Evolutionary conservation across 176 grass and related monocot genomes (phyloP), one percentile per base, ranked within the genome.

Genomic region (Typha latifolia): DNA sequence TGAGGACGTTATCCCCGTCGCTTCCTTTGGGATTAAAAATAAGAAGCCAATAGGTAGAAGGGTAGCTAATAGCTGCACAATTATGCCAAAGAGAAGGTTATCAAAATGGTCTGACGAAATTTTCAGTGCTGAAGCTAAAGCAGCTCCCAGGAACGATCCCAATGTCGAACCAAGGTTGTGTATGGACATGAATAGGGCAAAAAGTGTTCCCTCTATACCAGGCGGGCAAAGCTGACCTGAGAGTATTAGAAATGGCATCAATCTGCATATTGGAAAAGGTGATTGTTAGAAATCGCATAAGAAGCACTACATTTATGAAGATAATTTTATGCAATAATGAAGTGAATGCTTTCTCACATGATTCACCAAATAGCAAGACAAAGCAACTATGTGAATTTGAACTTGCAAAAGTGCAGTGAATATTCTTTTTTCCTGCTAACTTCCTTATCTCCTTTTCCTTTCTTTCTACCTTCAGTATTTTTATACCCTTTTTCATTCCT

Each of bases 101-200:
- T 91, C 81, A 62, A 91, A 91, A 56, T 81, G 72, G 56, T 49
- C 21, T 2, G 78, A 82, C 3, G 81, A 82, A 59, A 91, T 87
- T 69, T 79, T 71, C 27, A 91, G 72, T 68, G 66, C 55, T 52
- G 84, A 82, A 1, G 69, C 66, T 15, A 91, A 53, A 77, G 84
- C 89, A 73, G 84, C 81, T 59, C 89, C 89, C 4, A 87, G 64
- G 78, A 91, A 87, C 77, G 81, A 82, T 20, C 89, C 89, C 74
- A 91, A 56, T 15, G 81, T 84, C 4, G 84, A 82, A 61, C 81
- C 75, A 48, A 91, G 47, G 72, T 91, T 91, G 75, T 87, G 87
- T 64, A 84, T 84, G 27, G 89, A 91, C 89, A 91, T 91, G 69
- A 91, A 91, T 6, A 91, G 69, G 16, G 89, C 89, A 70, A 91